Evolutionary conservation across 148 eudicot species (phyloP), one percentile per base, ranked within the genome.

Genomic region (Camellia lanceoleosa): DNA sequence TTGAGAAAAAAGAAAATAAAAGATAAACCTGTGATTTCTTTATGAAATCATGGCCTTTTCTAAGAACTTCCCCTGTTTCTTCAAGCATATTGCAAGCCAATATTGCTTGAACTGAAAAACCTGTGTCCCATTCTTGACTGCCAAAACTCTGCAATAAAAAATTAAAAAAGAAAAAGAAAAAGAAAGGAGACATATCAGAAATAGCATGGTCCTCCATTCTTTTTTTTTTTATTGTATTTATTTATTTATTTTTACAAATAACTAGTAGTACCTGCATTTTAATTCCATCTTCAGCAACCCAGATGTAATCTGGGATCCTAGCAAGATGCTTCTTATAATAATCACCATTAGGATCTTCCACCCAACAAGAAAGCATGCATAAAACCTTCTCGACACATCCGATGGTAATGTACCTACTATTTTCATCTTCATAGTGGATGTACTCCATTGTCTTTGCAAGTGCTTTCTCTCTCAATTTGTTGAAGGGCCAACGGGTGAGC

Each of bases 211-310:
- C 5, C 7, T 5, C 7, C 7, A 49, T 9, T 30, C 1, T 1
- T 30, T 30, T 30, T 30, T 30, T 63, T 76, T 76, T 16, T 38
- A 10, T 4, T 59, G 16, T 56, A 5, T 7, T 13, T 46, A 20
- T 71, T 16, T 18, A 12, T 5, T 30, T 6, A 9, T 9, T 10
- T 72, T 67, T 15, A 2, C 19, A 1, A 18, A 41, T 3, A 38
- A 3, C 0, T 46, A 9, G 38, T 41, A 7, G 14, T 41, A 85
- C 87, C 89, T 84, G 87, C 89, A 87, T 84, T 41, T 82, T 87
- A 81, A 87, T 87, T 76, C 87, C 89, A 78, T 87, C 89, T 84
- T 87, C 89, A 1, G 84, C 89, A 4, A 87, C 65, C 89, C 89
- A 86, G 3, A 86, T 30, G 56, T 83, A 86, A 75, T 86, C 86